Conservation (phyloP, 2,329 filamentous ascomycete genomes). For the Metarhizium album region DNA sequence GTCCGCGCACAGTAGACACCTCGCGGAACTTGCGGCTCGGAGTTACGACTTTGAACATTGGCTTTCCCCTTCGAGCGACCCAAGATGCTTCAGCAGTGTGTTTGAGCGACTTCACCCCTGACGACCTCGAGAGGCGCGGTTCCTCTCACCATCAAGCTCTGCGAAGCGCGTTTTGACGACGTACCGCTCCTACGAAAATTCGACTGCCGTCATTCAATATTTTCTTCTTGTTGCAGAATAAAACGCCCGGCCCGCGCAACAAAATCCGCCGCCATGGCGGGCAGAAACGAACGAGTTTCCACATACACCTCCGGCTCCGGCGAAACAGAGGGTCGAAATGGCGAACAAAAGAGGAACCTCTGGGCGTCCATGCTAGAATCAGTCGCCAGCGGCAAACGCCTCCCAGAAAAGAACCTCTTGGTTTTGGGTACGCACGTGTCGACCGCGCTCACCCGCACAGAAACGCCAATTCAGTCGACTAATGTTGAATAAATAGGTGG, state of each 20-base stretch:
- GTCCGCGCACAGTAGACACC: not conserved
- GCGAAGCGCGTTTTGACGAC: not conserved
- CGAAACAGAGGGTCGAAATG: conserved; percentile 45
- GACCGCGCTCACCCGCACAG: not conserved
- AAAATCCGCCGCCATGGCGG: conserved; percentile 29
- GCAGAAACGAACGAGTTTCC: conserved; percentile 44
- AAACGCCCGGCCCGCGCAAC: not conserved
- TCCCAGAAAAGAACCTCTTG: conserved; percentile 85
- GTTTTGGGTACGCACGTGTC: conserved; percentile 55
- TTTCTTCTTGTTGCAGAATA: not conserved
- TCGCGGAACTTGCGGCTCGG: not conserved
- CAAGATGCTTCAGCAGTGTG: conserved; percentile 19
- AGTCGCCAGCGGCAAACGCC: conserved; percentile 77
- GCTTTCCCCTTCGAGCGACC: not conserved
- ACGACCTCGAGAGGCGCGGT: conserved; percentile 10
- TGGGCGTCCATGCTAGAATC: conserved; percentile 91
- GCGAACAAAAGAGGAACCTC: conserved; percentile 74
- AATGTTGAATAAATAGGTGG: conserved; percentile 44
- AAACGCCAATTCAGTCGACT: not conserved
- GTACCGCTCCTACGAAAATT: not conserved
- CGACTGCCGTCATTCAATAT: not conserved
- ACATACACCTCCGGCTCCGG: conserved; percentile 48
- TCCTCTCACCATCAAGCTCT: not conserved
- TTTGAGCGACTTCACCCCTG: conserved; percentile 12
- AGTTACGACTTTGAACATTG: not conserved